A percentile compares a stretch with the other conserved stretches of the same genome.
Evolutionary conservation across 75 land plant genomes (phyloP).

Genomic region (Isoetes taiwanensis): DNA sequence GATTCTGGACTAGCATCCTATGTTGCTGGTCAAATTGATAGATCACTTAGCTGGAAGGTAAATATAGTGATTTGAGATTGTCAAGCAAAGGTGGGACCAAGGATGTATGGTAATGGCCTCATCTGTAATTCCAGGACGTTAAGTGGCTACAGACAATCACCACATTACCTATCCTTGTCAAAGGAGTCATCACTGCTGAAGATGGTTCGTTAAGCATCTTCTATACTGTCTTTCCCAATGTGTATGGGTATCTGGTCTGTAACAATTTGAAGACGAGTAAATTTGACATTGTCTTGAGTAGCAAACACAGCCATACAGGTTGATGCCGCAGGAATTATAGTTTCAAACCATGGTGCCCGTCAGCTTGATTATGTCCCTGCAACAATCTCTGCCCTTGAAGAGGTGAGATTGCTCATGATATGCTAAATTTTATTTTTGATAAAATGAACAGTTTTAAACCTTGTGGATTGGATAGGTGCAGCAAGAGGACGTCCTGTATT

Average conservation of each 20-base stretch:
- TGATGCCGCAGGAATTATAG: not conserved
- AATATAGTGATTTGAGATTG: too few species aligned
- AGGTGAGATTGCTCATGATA: not conserved
- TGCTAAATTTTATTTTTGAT: not conserved
- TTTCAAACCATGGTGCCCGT: conserved; percentile 4
- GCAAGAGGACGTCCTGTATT: not conserved
- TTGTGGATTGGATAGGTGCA: not conserved
- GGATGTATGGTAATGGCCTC: too few species aligned
- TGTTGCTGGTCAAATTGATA: conserved; percentile 88
- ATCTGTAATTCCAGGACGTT: conserved; percentile 4
- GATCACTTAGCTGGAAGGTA: conserved; percentile 93
- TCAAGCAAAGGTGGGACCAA: too few species aligned
- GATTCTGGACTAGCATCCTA: conserved; percentile 97
- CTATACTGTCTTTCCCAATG: not conserved
- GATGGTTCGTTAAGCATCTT: too few species aligned
- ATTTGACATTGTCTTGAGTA: not conserved
- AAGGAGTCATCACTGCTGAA: not conserved
- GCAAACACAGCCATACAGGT: not conserved
- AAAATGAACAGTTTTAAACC: not conserved
- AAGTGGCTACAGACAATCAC: not conserved
- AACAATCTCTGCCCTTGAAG: conserved; percentile 5
- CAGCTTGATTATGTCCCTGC: conserved; percentile 8
- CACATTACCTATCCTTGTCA: not conserved
- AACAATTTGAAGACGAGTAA: not conserved
- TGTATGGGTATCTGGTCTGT: not conserved